A percentile compares a stretch with the other conserved stretches of the same genome.
Evolutionary conservation across 2,329 filamentous ascomycete species (phyloP).

Genomic region (Didymellaceae sp.): DNA sequence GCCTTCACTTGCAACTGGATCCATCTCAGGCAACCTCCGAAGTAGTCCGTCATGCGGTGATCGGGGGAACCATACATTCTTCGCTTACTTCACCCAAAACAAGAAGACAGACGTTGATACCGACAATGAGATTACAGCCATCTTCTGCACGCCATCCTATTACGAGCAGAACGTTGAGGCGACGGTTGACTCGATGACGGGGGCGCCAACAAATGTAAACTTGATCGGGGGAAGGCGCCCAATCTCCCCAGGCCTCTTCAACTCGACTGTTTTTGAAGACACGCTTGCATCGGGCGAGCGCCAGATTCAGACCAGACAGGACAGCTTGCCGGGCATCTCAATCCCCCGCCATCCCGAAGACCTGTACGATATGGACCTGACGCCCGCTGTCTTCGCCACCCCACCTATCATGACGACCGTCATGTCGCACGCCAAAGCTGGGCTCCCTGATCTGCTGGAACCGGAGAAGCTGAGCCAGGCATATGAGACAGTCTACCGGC

Average conservation of each 20-base stretch:
- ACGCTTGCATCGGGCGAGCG: conserved; percentile 7
- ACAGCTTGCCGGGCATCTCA: conserved; percentile 7
- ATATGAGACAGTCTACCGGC: conserved; percentile 49
- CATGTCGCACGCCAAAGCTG: conserved; percentile 23
- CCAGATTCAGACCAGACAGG: background rate
- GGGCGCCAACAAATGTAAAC: conserved; percentile 14
- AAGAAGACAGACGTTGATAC: conserved; percentile 17
- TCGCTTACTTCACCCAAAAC: conserved; percentile 20
- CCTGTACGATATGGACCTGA: conserved; percentile 9
- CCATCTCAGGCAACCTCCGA: conserved; percentile 5
- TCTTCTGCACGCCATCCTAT: conserved; percentile 46
- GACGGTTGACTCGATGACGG: conserved; percentile 37
- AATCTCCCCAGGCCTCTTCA: conserved; percentile 42
- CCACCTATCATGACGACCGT: conserved; percentile 47
- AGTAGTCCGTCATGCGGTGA: conserved; percentile 53
- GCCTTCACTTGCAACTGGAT: background rate
- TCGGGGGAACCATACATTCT: conserved; percentile 50
- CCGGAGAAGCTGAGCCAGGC: conserved; percentile 37
- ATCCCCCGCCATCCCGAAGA: conserved; percentile 14
- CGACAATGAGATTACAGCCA: conserved; percentile 16
- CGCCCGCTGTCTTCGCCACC: background rate
- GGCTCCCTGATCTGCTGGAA: conserved; percentile 41
- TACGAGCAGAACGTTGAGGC: conserved; percentile 53
- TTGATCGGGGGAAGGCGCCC: conserved; percentile 30
- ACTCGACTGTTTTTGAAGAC: conserved; percentile 49